Base-by-base conservation (phyloP, 768 basidiomycete species). In the Botryobasidium botryosum region DNA sequence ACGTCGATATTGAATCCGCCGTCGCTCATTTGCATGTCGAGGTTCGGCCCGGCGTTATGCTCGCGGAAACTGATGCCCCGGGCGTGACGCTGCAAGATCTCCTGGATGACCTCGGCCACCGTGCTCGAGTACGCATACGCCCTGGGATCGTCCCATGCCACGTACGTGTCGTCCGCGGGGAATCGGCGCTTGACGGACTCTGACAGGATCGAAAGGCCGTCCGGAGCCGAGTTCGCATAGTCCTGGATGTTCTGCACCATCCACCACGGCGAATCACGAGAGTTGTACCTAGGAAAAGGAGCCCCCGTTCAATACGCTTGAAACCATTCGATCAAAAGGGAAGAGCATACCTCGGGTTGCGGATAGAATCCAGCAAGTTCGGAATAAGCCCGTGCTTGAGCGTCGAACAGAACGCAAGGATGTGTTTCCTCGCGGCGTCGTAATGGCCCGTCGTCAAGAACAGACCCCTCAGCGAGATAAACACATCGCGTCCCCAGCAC, bases 191-290 rank as follows among this genome's bases (percentile, higher is more conserved):
- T 83, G 46, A 97, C 77, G 3, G 66, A 63, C 54, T 92, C 88
- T 1, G 75, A 68, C 25, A 97, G 72, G 46, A 97, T 70, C 0
- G 75, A 64, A 24, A 80, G 55, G 1, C 94, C 94, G 50, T 87
- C 79, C 0, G 94, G 91, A 1, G 82, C 86, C 59, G 69, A 77
- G 37, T 63, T 64, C 18, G 74, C 78, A 58, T 96, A 97, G 59
- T 97, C 90, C 56, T 97, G 94, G 44, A 99, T 94, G 56, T 83
- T 94, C 59, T 99, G 92, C 47, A 96, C 59, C 84, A 97, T 92
- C 87, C 90, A 97, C 92, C 91, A 97, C 3, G 94, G 92, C 5
- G 87, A 88, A 58, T 99, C 94, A 43, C 94, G 79, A 4, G 87
- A 97, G 61, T 97, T 97, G 61, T 88, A 91, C 50, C 83, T 83